These are phyloP conservation scores for Patellaria atrata DNA, from an alignment of 495 filamentous ascomycete species.

Conservation along the genomic window DNA sequence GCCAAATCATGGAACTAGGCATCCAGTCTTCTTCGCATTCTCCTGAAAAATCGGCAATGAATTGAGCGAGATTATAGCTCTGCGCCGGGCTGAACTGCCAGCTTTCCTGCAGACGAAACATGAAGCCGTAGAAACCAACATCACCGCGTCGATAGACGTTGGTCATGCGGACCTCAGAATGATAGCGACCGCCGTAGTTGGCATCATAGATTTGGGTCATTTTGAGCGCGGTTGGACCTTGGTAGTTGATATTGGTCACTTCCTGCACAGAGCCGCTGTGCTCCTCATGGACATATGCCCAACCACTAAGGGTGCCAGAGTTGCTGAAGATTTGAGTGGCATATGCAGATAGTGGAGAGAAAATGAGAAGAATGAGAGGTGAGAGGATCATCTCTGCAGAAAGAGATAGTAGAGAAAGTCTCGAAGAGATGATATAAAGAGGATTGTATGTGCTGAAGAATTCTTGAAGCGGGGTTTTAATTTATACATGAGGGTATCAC, in stretches of 20 bases:
- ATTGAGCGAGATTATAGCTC: conserved; percentile 40
- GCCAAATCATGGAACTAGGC: conserved; percentile 40
- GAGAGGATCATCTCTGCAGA: no score
- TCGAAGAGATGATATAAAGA: no score
- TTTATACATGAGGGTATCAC: no score
- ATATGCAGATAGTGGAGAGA: conserved; percentile 5
- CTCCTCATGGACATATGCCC: conserved; percentile 34
- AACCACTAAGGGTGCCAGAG: conserved; percentile 35
- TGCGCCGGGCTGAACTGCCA: conserved; percentile 38
- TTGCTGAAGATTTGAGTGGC: conserved; percentile 35
- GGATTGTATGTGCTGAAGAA: no score
- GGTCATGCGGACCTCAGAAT: conserved; percentile 38
- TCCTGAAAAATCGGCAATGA: conserved; percentile 39
- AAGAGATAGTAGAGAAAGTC: no score
- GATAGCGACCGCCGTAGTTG: conserved; percentile 36
- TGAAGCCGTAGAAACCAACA: conserved; percentile 41
- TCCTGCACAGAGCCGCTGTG: conserved; percentile 31
- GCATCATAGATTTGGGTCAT: conserved; percentile 39
- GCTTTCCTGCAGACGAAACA: conserved; percentile 34
- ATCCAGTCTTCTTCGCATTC: conserved; percentile 37
- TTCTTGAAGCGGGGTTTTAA: no score
- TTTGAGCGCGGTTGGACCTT: conserved; percentile 35
- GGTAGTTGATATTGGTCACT: conserved; percentile 33
- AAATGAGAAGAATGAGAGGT: no score
- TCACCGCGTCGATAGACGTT: conserved; percentile 37